These are phyloP conservation scores for Pythium periplocum DNA, from an alignment of 352 stramenopile species.

Conservation along the genomic window DNA sequence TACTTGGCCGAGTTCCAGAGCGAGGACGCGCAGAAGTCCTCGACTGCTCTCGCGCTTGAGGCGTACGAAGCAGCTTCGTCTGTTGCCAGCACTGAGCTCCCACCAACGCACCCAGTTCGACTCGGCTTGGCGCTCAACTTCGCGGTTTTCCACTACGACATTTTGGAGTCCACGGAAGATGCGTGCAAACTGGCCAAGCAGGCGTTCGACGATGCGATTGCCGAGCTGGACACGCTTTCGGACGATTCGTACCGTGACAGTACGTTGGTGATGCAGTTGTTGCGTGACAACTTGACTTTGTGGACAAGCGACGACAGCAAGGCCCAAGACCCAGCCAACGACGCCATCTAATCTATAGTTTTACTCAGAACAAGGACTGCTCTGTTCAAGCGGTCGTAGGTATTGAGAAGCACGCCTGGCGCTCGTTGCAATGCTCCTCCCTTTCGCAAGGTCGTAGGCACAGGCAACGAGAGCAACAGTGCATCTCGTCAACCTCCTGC, in stretches of 20 bases:
- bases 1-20: constrained; percentile 12
- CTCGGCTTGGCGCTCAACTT: constrained; percentile 30
- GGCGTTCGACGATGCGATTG: constrained; percentile 32
- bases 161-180: constrained; percentile 10
- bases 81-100: constrained; percentile 14
- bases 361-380: too few relatives aligned
- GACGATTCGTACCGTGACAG: constrained; percentile 28
- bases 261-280: constrained; percentile 26
- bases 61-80: constrained; percentile 16
- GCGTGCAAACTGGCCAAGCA: constrained; percentile 21
- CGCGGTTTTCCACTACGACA: constrained; percentile 26
- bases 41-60: constrained; percentile 7
- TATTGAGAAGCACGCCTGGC: too few relatives aligned
- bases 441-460: too few relatives aligned
- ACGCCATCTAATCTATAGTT: not conserved
- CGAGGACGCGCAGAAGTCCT: not conserved
- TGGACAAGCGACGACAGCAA: constrained; percentile 18
- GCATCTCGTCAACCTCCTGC: too few relatives aligned
- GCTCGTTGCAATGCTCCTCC: too few relatives aligned
- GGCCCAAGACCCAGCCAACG: not conserved
- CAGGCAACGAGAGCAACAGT: too few relatives aligned
- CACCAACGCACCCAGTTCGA: constrained; percentile 18
- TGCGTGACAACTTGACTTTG: constrained; percentile 28
- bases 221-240: constrained; percentile 19
- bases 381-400: too few relatives aligned